These are phyloP conservation scores for Colletotrichum sidae DNA, from an alignment of 2,329 filamentous ascomycete species.

Conservation along the genomic window DNA sequence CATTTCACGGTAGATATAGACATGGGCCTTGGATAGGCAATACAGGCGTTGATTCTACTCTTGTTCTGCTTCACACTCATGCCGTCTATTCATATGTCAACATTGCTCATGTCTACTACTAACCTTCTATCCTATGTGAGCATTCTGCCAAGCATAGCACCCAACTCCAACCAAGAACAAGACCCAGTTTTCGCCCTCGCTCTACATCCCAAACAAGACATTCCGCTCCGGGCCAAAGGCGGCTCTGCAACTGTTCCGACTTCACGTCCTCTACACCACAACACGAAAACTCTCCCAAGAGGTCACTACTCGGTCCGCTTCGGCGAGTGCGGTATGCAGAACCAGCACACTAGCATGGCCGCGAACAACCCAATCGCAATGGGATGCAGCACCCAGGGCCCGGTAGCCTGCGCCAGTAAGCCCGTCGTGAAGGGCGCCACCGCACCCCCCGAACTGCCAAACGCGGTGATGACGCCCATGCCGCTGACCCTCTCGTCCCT, in stretches of 20 bases:
- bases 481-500: constrained; percentile 70
- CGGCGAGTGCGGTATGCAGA: constrained; percentile 62
- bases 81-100: too few species aligned
- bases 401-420: constrained; percentile 69
- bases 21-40: constrained; percentile 19
- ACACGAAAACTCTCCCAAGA: too few species aligned
- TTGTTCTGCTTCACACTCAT: too few species aligned
- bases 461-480: constrained; percentile 76
- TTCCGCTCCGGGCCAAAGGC: constrained; percentile 2
- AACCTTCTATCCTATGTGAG: background rate
- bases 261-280: too few species aligned
- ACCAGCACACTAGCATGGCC: constrained; percentile 76
- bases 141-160: background rate
- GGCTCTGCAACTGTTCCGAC: background rate
- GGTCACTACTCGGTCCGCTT: constrained; percentile 69
- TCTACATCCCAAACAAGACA: constrained; percentile 12
- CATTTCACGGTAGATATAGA: constrained; percentile 29
- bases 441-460: constrained; percentile 76
- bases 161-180: background rate
- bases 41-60: constrained; percentile 6
- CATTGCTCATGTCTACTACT: too few species aligned
- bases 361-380: constrained; percentile 75
- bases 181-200: constrained; percentile 11
- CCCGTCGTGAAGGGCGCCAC: constrained; percentile 75
- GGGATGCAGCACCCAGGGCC: constrained; percentile 74